Percentiles rank a stretch among this genome's conserved stretches.
Conservation (phyloP, 2,329 filamentous ascomycete species). For the Xylaria sp. region DNA sequence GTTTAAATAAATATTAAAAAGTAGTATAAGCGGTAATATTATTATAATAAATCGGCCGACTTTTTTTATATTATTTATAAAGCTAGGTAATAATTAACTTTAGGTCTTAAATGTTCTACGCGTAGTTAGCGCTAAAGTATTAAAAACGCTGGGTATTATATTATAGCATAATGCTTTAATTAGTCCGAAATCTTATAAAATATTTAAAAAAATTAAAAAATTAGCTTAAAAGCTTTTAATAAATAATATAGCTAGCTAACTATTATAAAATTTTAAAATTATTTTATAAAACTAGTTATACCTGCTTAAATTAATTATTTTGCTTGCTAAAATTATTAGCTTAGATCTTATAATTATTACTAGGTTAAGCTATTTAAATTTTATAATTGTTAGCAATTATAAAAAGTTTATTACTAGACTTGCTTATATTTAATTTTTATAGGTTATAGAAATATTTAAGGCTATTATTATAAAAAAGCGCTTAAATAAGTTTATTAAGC, state of each 20-base stretch:
- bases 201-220: not conserved
- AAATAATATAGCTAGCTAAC: not conserved
- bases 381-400: not conserved
- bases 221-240: not conserved
- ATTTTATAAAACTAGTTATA: not conserved
- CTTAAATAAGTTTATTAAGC: not conserved
- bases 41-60: not conserved
- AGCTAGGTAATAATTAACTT: not conserved
- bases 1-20: not conserved
- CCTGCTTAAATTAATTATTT: not conserved
- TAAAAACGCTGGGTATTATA: not conserved
- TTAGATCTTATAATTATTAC: constrained; percentile 2
- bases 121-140: not conserved
- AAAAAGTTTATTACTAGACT: not conserved
- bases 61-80: not conserved
- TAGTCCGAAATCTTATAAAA: not conserved
- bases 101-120: not conserved
- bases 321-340: not conserved
- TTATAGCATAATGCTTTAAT: not conserved
- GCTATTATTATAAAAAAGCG: constrained; percentile 3
- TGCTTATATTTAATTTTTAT: not conserved
- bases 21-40: not conserved
- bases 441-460: not conserved
- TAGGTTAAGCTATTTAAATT: not conserved
- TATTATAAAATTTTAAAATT: not conserved